phyloP scores from a whole-genome alignment of 2,329 filamentous ascomycete species.

The Teratosphaeria zuluensis region DNA sequence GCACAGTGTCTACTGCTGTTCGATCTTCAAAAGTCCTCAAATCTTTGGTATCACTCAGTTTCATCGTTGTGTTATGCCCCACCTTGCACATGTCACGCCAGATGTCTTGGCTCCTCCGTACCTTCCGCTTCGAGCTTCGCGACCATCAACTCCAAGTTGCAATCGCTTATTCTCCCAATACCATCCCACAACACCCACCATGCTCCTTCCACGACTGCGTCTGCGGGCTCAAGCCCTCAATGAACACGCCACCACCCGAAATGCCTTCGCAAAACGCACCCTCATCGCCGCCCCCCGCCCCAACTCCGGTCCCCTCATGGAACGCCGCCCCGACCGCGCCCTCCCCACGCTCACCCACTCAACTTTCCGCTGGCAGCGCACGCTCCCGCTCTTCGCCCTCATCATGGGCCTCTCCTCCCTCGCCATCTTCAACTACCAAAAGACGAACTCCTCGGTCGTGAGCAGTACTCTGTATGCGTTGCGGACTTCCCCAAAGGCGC shows the following conservation, averaged over 20 bases:
- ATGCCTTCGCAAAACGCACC: constrained; percentile 25
- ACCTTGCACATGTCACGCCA: background rate
- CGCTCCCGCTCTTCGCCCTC: constrained; percentile 69
- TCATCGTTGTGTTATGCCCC: too few relatives aligned
- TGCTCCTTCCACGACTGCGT: background rate
- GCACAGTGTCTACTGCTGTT: too few relatives aligned
- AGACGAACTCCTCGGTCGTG: constrained; percentile 70
- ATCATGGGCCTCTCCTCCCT: constrained; percentile 62
- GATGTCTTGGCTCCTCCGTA: background rate
- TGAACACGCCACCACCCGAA: constrained; percentile 1
- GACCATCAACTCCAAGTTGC: background rate
- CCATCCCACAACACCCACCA: background rate
- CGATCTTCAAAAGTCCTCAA: too few relatives aligned
- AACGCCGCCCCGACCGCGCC: constrained; percentile 43
- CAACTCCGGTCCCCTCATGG: constrained; percentile 42
- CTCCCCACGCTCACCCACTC: constrained; percentile 34
- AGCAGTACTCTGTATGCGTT: constrained; percentile 83
- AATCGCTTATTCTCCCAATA: background rate
- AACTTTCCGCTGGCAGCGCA: constrained; percentile 38
- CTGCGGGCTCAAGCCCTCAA: background rate
- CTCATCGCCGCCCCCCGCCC: constrained; percentile 42
- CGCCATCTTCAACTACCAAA: constrained; percentile 99
- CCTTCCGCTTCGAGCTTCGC: background rate
- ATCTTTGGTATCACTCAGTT: too few relatives aligned
- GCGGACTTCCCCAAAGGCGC: constrained; percentile 65